Evolutionary conservation across 2,329 filamentous ascomycete species (phyloP), one percentile per base, ranked within the genome.

Genomic region (Alternaria burnsii): DNA sequence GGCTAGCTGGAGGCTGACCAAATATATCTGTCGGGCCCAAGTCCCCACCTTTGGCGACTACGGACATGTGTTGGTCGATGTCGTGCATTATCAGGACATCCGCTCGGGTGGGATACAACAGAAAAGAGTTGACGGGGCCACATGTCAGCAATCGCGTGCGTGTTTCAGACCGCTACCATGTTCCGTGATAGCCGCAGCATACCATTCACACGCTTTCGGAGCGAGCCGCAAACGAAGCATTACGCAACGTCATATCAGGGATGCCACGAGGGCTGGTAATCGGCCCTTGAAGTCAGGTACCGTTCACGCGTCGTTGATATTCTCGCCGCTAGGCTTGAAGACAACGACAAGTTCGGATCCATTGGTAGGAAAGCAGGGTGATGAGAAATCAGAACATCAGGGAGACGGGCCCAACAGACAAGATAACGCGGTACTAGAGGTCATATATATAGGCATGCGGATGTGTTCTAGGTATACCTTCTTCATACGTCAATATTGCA

Each of bases 101-200:
- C 22, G 30, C 32, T 36, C 30, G 46, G 18, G 30, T 43, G 51
- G 41, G 32, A 18, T 18, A 43, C 26, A 52, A 28, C 48, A 40
- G 48, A 34, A 34, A 14, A 24, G 46, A 50, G 32, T 50, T 24
- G 34, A 34, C 12, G 38, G 20, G 46, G 46, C 30, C 30, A 38
- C 46, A 38, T 52, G 55, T 53, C 55, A 46, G 55, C 55, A 47
- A 44, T 53, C 34, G 43, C 48, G 20, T 51, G 46, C 46, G 36
- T 11, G 46, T 50, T 50, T 38, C 32, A 41, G 46, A 22, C 18
- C 22, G 46, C 28, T 47, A 38, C 41, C 51, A 38, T 43, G 41
- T 54, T 54, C 55, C 55, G 55, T 58, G 32, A 53, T 46, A 58
- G 55, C 55, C 56, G 50, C 56, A 59, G 30, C 43, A 36, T 55